Conservation (phyloP, 257 asterid genomes). For the Capsicum rhomboideum region DNA sequence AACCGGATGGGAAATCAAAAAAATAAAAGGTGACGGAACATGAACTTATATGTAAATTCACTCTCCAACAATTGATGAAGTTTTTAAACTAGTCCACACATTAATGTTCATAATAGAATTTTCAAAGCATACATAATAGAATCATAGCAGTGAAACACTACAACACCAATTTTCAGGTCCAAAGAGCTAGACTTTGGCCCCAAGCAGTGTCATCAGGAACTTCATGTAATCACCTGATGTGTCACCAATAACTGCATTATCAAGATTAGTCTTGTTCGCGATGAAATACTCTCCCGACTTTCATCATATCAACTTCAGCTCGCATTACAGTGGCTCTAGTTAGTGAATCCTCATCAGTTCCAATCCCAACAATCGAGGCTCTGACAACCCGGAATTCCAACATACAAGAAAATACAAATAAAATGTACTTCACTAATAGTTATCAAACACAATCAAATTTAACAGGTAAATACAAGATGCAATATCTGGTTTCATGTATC, state of each 20-base stretch:
- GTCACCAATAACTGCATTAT: constrained; percentile 53
- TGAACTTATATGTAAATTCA: too few species aligned
- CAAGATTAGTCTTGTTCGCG: constrained; percentile 30
- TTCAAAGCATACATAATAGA: background rate
- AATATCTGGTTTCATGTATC: too few species aligned
- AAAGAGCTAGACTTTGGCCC: constrained; percentile 26
- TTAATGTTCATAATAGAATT: background rate
- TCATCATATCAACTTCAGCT: constrained; percentile 68
- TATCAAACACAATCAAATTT: background rate
- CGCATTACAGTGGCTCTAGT: constrained; percentile 54
- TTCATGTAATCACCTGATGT: constrained; percentile 78
- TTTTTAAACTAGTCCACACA: background rate
- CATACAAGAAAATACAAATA: background rate
- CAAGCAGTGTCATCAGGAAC: constrained; percentile 61
- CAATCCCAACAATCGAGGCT: constrained; percentile 53
- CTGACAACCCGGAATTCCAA: constrained; percentile 36
- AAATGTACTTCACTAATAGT: background rate
- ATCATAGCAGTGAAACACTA: background rate
- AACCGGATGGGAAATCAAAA: too few species aligned
- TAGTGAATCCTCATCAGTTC: constrained; percentile 73
- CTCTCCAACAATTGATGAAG: too few species aligned
- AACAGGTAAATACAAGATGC: background rate
- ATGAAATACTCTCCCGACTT: constrained; percentile 45
- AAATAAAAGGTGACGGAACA: too few species aligned
- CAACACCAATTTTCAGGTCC: background rate